These are phyloP conservation scores for Tulasnella sp. DNA, from an alignment of 768 basidiomycete species.

Conservation along the genomic window DNA sequence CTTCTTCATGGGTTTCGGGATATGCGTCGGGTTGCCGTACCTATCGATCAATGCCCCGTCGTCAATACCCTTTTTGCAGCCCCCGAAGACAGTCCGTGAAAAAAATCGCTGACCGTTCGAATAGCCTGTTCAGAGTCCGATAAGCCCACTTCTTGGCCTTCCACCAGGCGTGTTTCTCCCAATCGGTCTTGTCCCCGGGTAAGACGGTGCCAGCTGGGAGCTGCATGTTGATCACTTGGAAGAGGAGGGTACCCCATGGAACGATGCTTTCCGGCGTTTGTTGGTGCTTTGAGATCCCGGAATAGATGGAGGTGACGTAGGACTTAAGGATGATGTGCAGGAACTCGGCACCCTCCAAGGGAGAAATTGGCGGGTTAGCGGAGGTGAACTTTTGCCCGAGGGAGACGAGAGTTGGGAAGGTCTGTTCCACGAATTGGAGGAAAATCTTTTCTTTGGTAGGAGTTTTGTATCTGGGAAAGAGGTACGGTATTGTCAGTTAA, in stretches of 20 bases:
- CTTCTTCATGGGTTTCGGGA: conserved; percentile 60
- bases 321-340: conserved; percentile 81
- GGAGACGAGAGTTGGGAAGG: conserved; percentile 70
- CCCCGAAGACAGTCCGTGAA: not conserved
- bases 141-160: conserved; percentile 92
- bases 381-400: conserved; percentile 64
- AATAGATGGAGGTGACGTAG: conserved; percentile 74
- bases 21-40: conserved; percentile 81
- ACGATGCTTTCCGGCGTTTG: conserved; percentile 67
- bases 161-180: conserved; percentile 82
- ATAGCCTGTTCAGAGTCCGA: conserved; percentile 65
- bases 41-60: conserved; percentile 32
- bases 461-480: conserved; percentile 55
- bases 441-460: conserved; percentile 44
- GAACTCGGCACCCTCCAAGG: conserved; percentile 71
- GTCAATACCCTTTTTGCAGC: not conserved
- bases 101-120: conserved; percentile 48
- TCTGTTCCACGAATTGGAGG: conserved; percentile 47
- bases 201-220: conserved; percentile 53
- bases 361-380: conserved; percentile 39
- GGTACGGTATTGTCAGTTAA: not conserved
- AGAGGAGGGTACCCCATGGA: conserved; percentile 80
- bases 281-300: conserved; percentile 64
- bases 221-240: conserved; percentile 65
- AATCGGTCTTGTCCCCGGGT: conserved; percentile 63